Evolutionary conservation across 2,329 filamentous ascomycete genomes (phyloP), one percentile per base, ranked within the genome.

Genomic region (Colletotrichum cordylinicola): DNA sequence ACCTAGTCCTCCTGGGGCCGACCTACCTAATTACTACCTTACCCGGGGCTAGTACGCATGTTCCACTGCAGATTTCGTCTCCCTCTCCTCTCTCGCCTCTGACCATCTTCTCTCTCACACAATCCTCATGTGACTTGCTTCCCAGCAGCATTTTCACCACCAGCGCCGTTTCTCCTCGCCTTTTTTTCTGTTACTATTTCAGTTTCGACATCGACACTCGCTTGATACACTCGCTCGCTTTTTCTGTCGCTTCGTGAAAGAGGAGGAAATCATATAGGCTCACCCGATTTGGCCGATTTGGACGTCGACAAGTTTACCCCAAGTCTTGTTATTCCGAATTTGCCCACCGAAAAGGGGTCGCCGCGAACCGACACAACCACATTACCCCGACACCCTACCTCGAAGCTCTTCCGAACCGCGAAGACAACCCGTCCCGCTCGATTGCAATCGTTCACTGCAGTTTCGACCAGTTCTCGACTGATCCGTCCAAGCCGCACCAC

Each of bases 61-160:
- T 27, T 39, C 21, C 31, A 29, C 16, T 37, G 56, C 67, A 70
- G n/a, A 37, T 9, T 62, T 62, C 43, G n/a, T 52, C 58, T 67
- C 37, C 43, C 58, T 60, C 52, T 48, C 33, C 21, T 39, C 48
- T 39, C 62, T 56, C 67, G 58, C 58, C 58, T 37, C 18, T 62
- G 12, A 58, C 31, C 66, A 52, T 55, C 21, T 21, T 35, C 27
- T 31, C 67, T 58, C 65, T 21, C 70, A 31, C 39, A 66, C 58
- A 33, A 37, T 58, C 27, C 58, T 66, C 27, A 71, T 65, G 58
- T 66, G 73, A 74, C 39, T 76, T 76, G 73, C 79, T 77, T 79
- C 79, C 80, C 70, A 65, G 58, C 66, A 68, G 71, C 67, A 74
- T 24, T 37, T 62, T 65, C 65, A 70, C 56, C 52, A 31, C 16